Percentiles rank a stretch among this genome's conserved stretches.
Evolutionary conservation across 2,329 filamentous ascomycete species (phyloP).

Genomic region (Diaporthe velutina): DNA sequence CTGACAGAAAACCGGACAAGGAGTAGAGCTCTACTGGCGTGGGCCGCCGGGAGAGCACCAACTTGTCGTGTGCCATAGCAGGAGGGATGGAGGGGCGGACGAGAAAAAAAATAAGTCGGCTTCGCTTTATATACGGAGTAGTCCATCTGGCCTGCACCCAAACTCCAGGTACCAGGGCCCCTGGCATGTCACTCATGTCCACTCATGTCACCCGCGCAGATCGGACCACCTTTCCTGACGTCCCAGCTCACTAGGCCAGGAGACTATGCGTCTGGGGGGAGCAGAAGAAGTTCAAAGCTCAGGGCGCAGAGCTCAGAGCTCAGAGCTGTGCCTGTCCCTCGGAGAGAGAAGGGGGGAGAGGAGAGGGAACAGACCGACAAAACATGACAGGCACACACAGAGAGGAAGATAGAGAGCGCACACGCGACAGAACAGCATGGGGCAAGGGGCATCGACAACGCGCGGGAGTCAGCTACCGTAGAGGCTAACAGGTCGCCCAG

Average conservation of each 20-base stretch:
- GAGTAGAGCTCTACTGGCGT: slow-evolving; percentile 51
- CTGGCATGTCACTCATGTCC: slow-evolving; percentile 32
- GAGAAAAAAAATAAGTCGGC: slow-evolving; percentile 49
- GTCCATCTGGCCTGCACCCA: slow-evolving; percentile 30
- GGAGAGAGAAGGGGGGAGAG: not conserved
- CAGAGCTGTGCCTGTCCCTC: not conserved
- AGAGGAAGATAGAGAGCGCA: not conserved
- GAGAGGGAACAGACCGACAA: not conserved
- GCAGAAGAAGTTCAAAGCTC: not conserved
- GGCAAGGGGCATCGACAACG: not conserved
- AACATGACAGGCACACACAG: not conserved
- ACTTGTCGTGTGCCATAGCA: slow-evolving; percentile 57
- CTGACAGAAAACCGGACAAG: slow-evolving; percentile 33
- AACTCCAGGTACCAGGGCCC: slow-evolving; percentile 36
- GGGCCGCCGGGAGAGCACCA: slow-evolving; percentile 51
- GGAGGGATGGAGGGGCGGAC: slow-evolving; percentile 50
- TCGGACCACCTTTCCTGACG: slow-evolving; percentile 20
- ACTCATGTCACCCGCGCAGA: slow-evolving; percentile 23
- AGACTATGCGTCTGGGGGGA: slow-evolving; percentile 15
- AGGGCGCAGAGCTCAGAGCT: not conserved
- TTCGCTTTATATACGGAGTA: slow-evolving; percentile 54
- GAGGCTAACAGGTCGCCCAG: not conserved
- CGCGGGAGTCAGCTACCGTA: not conserved
- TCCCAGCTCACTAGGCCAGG: not conserved
- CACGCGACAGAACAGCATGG: not conserved